Conservation (phyloP, 371 early-diverging fungal genomes). For the Actinomucor elegans region DNA sequence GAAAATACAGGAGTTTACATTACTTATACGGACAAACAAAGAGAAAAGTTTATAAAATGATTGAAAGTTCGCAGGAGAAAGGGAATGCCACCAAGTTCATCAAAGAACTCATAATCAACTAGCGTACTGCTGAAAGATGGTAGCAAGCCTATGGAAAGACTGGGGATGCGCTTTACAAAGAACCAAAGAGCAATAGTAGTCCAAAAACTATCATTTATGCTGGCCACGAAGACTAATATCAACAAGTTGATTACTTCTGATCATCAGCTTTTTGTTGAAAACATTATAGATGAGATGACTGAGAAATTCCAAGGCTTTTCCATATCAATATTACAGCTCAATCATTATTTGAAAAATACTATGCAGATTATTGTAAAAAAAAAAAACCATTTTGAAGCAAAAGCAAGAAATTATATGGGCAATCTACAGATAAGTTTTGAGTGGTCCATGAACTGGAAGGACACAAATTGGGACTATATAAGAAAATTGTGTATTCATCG, state of each 20-base stretch:
- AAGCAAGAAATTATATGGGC: not conserved
- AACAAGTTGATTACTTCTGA: too few species aligned
- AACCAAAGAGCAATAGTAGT: conserved; percentile 1
- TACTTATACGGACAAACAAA: conserved; percentile 3
- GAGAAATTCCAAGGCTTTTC: too few species aligned
- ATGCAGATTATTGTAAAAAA: not conserved
- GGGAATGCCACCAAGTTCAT: not conserved
- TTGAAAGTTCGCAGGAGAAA: conserved; percentile 8
- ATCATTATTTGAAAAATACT: too few species aligned
- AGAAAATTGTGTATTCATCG: conserved; percentile 10
- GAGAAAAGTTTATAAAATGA: conserved; percentile 1
- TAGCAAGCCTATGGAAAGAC: conserved; percentile 3
- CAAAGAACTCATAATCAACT: conserved; percentile 1
- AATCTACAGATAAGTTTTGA: conserved; percentile 6
- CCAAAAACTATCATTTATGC: too few species aligned
- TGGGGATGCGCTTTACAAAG: not conserved
- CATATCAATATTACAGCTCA: too few species aligned
- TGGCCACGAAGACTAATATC: too few species aligned
- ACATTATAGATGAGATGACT: too few species aligned
- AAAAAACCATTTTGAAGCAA: not conserved
- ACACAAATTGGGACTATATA: conserved; percentile 3
- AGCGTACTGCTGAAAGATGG: conserved; percentile 2
- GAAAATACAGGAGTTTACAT: conserved; percentile 5
- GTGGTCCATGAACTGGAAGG: conserved; percentile 7
- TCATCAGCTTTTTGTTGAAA: too few species aligned